Conservation (phyloP, 192 early-diverging fungal species). For the Oehlia diaphana region DNA sequence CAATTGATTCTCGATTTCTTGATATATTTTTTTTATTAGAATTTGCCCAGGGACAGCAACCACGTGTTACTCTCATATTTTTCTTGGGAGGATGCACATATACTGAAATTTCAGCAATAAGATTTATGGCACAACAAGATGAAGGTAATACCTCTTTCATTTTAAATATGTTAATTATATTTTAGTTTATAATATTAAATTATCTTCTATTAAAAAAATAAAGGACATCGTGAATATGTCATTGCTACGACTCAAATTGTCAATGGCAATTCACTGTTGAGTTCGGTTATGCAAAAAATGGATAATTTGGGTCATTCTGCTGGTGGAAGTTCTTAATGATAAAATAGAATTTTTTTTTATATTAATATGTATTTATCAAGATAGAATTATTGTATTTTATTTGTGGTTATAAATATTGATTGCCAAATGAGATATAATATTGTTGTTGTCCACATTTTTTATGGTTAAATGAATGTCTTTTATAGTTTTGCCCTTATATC, state of each 20-base stretch:
- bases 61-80: slow-evolving; percentile 79
- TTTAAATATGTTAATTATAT: background rate
- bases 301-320: background rate
- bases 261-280: slow-evolving; percentile 81
- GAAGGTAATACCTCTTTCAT: slow-evolving; percentile 45
- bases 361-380: no score
- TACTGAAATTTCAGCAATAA: slow-evolving; percentile 90
- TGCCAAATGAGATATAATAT: no score
- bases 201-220: background rate
- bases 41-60: slow-evolving; percentile 53
- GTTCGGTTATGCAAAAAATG: slow-evolving; percentile 47
- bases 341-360: no score
- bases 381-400: no score
- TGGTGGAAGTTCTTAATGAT: background rate
- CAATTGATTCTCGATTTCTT: background rate
- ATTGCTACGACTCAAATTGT: slow-evolving; percentile 88
- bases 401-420: no score
- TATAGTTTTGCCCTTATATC: background rate
- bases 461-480: background rate
- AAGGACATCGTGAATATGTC: slow-evolving; percentile 77
- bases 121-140: slow-evolving; percentile 82
- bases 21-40: slow-evolving; percentile 34
- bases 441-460: no score
- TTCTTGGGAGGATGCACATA: slow-evolving; percentile 96
- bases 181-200: background rate